These are phyloP conservation scores for Sicyos baderoa DNA, from an alignment of 306 rosid species.

Conservation along the genomic window DNA sequence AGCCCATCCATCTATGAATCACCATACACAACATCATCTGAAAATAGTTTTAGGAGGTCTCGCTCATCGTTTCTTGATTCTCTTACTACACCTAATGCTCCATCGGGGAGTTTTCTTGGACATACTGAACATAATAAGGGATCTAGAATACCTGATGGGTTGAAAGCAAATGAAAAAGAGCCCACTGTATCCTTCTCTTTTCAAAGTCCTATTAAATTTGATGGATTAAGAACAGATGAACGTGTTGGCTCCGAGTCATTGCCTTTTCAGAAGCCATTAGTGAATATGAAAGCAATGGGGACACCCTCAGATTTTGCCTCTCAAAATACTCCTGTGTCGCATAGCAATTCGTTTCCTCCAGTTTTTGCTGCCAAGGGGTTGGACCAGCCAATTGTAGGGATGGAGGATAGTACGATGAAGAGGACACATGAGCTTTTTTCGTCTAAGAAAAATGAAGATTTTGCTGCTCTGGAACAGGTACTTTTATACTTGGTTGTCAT, in stretches of 20 bases:
- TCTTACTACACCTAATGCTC: slow-evolving; percentile 45
- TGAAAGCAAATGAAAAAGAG: slow-evolving; percentile 35
- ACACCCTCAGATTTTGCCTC: slow-evolving; percentile 33
- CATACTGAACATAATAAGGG: slow-evolving; percentile 33
- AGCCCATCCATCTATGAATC: slow-evolving; percentile 40
- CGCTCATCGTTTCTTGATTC: slow-evolving; percentile 90
- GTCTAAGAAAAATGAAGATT: slow-evolving; percentile 70
- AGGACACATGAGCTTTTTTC: slow-evolving; percentile 42
- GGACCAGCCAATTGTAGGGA: slow-evolving; percentile 30
- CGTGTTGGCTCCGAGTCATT: slow-evolving; percentile 30
- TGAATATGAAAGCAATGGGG: slow-evolving; percentile 33
- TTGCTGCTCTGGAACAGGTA: slow-evolving; percentile 94
- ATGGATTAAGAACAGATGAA: slow-evolving; percentile 35
- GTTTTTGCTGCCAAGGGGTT: slow-evolving; percentile 25
- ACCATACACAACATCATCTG: slow-evolving; percentile 32
- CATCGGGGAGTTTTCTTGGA: slow-evolving; percentile 43
- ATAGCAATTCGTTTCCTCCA: slow-evolving; percentile 30
- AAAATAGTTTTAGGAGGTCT: slow-evolving; percentile 55
- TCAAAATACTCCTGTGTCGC: slow-evolving; percentile 30
- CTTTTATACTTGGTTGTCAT: slow-evolving; percentile 21
- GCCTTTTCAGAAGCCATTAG: slow-evolving; percentile 35
- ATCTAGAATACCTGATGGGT: slow-evolving; percentile 34
- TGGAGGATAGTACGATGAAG: slow-evolving; percentile 48
- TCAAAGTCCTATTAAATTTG: slow-evolving; percentile 34
- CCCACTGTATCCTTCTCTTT: slow-evolving; percentile 34